Evolutionary conservation across 2,329 filamentous ascomycete species (phyloP), one percentile per base, ranked within the genome.

Genomic region (Calycina herbarum): DNA sequence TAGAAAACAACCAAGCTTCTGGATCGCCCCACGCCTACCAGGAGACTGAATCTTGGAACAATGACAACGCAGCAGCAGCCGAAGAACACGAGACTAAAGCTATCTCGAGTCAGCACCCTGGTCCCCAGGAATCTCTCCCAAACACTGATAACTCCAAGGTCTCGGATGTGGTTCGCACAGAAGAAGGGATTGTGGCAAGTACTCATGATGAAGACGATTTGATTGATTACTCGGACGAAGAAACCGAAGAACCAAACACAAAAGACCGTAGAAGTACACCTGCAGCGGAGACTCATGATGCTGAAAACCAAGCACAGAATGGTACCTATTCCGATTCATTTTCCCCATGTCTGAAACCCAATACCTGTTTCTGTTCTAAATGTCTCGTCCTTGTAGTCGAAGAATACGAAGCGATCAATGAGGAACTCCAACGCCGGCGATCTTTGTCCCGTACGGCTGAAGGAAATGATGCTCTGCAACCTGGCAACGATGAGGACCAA

Each of bases 181-280:
- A 61, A 24, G 31, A 64, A 54, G 57, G 5, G 15, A 42, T 15
- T n/a, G 11, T 7, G 13, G 48, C 56, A 38, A 33, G 45, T 27
- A 51, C 65, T 62, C 7, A 63, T 17, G 73, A 76, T 59, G 75
- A 78, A n/a, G 78, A 77, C 13, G 80, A 82, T 68, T 66, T 80
- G n/a, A 78, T 82, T 70, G 81, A 82, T 66, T 85, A 83, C 70
- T 81, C 82, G 29, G 82, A 85, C 64, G 79, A 77, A n/a, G 79
- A 81, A 57, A 24, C 51, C 17, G 64, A 69, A 13, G 66, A 58
- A 27, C 35, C 51, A 13, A 66, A 33, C 17, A 33, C 68, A 7
- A 15, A 51, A 57, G 59, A n/a, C 62, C 31, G 10, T 29, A 20
- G 7, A n/a, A 59, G 45, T 58, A n/a, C 6, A 40, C 24, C 35